A percentile compares a stretch with the other conserved stretches of the same genome.
Evolutionary conservation across 1,139 yeast species (phyloP).

Genomic region (Kodamaea derodonti): DNA sequence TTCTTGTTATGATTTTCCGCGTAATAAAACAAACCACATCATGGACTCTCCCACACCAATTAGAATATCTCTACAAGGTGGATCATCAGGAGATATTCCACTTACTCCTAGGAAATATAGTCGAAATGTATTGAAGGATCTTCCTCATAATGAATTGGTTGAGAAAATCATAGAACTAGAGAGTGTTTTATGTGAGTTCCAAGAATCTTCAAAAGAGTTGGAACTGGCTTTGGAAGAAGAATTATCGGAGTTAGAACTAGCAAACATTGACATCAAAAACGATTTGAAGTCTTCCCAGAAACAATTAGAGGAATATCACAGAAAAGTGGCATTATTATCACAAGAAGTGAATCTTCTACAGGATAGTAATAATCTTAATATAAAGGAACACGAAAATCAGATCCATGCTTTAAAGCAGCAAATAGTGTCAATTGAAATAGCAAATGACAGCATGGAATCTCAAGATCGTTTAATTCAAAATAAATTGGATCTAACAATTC

Average conservation of each 20-base stretch:
- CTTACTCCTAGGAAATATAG: slow-evolving; percentile 12
- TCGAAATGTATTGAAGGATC: slow-evolving; percentile 13
- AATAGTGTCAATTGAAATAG: slow-evolving; percentile 38
- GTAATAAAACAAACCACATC: too few relatives aligned
- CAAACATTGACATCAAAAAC: slow-evolving; percentile 18
- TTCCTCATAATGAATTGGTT: slow-evolving; percentile 26
- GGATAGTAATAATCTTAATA: slow-evolving; percentile 15
- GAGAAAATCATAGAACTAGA: slow-evolving; percentile 34
- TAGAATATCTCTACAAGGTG: background rate
- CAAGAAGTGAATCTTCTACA: slow-evolving; percentile 22
- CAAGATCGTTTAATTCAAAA: slow-evolving; percentile 33
- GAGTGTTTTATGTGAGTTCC: slow-evolving; percentile 36
- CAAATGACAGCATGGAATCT: slow-evolving; percentile 40
- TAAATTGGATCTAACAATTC: slow-evolving; percentile 32
- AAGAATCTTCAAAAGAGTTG: slow-evolving; percentile 41
- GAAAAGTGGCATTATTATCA: slow-evolving; percentile 13
- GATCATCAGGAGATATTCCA: slow-evolving; percentile 3
- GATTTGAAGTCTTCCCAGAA: slow-evolving; percentile 14
- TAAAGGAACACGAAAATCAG: slow-evolving; percentile 18
- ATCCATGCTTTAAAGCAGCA: slow-evolving; percentile 24
- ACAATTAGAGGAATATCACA: slow-evolving; percentile 13
- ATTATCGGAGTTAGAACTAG: slow-evolving; percentile 29
- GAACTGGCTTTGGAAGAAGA: slow-evolving; percentile 46
- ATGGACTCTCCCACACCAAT: slow-evolving; percentile 1
- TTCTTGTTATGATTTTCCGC: background rate